Evolutionary conservation across 129 eudicot genomes (phyloP).

Genomic region (Tagetes patula): DNA sequence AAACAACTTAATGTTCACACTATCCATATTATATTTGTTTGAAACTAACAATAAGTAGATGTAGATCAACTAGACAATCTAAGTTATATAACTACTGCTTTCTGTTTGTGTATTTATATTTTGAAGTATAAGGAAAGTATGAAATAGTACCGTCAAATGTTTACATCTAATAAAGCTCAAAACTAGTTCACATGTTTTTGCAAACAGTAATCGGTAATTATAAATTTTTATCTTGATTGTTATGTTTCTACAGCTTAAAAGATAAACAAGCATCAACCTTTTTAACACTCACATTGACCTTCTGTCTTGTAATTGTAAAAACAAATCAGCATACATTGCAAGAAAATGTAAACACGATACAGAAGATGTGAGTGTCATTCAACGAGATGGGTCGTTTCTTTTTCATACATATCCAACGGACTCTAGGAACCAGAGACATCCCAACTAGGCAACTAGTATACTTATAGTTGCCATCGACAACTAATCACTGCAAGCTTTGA

Average conservation of each 20-base stretch:
- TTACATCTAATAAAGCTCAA: neutral
- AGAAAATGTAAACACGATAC: neutral
- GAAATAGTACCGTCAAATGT: neutral
- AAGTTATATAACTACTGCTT: neutral
- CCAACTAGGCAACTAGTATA: slow-evolving; percentile 14
- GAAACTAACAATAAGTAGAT: neutral
- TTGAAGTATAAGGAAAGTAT: neutral
- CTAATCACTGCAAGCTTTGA: slow-evolving; percentile 11
- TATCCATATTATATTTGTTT: slow-evolving; percentile 4
- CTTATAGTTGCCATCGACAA: slow-evolving; percentile 1
- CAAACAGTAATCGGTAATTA: neutral
- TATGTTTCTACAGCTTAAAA: slow-evolving; percentile 1
- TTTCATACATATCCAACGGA: neutral
- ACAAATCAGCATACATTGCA: neutral
- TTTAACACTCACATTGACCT: no score
- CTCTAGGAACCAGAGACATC: neutral
- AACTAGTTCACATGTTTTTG: neutral
- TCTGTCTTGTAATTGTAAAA: no score
- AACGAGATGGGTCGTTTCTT: neutral
- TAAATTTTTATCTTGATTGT: slow-evolving; percentile 6
- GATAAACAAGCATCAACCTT: neutral
- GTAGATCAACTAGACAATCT: neutral
- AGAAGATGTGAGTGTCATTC: neutral
- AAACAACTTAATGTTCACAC: slow-evolving; percentile 7
- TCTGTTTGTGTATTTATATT: neutral